Conservation (phyloP, 805 yeast species). For the Spathaspora arborariae region DNA sequence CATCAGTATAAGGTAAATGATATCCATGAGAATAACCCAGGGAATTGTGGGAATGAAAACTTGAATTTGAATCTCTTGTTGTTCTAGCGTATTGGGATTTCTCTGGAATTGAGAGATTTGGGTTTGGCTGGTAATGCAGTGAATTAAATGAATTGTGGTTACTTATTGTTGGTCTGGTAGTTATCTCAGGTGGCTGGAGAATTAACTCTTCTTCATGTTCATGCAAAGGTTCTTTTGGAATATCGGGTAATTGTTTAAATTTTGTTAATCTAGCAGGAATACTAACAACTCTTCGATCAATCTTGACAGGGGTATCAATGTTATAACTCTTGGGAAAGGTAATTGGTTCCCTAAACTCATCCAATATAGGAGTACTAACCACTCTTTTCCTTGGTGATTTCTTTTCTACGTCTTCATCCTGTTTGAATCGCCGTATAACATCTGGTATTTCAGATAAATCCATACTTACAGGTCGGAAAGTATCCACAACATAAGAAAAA, state of each 20-base stretch:
- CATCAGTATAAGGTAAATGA: neutral
- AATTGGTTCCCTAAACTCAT: neutral
- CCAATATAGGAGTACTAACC: conserved; percentile 16
- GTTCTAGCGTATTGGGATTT: too few relatives aligned
- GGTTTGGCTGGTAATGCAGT: too few relatives aligned
- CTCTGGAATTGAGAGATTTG: too few relatives aligned
- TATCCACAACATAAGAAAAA: conserved; percentile 22
- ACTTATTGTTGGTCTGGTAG: neutral
- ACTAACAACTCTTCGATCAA: conserved; percentile 3
- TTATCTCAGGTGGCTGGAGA: neutral
- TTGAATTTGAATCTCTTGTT: neutral
- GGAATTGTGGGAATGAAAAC: neutral
- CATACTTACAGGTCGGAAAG: conserved; percentile 24
- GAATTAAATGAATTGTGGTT: neutral
- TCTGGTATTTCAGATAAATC: conserved; percentile 27
- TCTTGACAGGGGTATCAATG: neutral
- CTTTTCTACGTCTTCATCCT: conserved; percentile 14
- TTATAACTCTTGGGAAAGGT: conserved; percentile 3
- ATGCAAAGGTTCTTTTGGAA: conserved; percentile 1
- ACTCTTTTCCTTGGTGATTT: conserved; percentile 9
- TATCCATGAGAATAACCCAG: neutral
- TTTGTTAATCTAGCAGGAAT: neutral
- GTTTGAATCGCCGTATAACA: conserved; percentile 19
- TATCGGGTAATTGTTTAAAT: conserved; percentile 1
- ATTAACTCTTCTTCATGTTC: neutral